phyloP scores from a whole-genome alignment of 176 grass and related monocot genomes.

The Leersia perrieri region DNA sequence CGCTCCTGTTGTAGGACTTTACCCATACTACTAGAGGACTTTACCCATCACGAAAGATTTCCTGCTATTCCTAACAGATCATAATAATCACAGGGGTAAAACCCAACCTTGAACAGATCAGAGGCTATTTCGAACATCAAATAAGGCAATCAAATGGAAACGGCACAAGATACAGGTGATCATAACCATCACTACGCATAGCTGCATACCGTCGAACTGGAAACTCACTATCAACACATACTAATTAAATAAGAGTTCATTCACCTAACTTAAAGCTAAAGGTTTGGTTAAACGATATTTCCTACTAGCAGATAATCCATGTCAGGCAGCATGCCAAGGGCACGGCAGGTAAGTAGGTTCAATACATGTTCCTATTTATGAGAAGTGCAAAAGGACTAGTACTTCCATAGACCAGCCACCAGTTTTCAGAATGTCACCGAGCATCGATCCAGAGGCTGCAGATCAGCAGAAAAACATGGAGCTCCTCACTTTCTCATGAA shows the following conservation, averaged over 20 bases:
- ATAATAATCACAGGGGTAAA: too few relatives aligned
- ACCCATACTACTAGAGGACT: too few relatives aligned
- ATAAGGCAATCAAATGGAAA: not conserved
- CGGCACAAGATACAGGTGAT: not conserved
- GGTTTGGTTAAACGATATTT: not conserved
- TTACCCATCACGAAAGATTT: too few relatives aligned
- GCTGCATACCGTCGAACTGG: not conserved
- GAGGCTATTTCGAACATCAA: too few relatives aligned
- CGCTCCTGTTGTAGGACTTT: too few relatives aligned
- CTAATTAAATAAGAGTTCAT: not conserved
- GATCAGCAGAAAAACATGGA: slow-evolving; percentile 94
- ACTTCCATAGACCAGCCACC: not conserved
- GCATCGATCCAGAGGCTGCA: not conserved
- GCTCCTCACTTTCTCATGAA: slow-evolving; percentile 76
- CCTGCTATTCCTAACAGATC: too few relatives aligned
- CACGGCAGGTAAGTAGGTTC: not conserved
- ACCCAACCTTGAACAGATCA: too few relatives aligned
- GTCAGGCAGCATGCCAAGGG: too few relatives aligned
- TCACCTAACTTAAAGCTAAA: not conserved
- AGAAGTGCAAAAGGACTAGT: not conserved
- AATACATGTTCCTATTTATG: not conserved
- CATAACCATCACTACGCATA: not conserved
- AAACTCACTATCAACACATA: not conserved
- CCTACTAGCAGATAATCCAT: not conserved
- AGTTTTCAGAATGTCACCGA: not conserved